phyloP scores from a whole-genome alignment of 208 protist species.

The Leishmania guyanensis region DNA sequence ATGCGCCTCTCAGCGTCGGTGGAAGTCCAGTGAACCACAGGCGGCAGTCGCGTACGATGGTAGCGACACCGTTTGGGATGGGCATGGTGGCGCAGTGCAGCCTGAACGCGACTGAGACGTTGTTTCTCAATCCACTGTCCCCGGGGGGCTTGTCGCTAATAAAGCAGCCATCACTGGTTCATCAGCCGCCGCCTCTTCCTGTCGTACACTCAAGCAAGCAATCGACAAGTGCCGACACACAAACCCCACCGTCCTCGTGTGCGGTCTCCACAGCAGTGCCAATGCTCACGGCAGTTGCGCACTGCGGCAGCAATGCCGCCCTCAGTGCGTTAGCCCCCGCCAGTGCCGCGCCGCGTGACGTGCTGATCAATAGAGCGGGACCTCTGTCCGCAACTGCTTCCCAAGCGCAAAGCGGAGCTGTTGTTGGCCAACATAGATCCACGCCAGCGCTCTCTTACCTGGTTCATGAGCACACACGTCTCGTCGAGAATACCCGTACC shows the following conservation, averaged over 20 bases:
- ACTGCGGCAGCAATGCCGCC: background rate
- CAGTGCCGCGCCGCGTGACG: background rate
- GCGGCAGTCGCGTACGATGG: background rate
- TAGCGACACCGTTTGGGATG: background rate
- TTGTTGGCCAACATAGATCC: background rate
- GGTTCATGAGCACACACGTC: background rate
- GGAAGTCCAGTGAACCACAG: background rate
- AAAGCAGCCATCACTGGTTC: background rate
- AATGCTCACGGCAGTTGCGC: background rate
- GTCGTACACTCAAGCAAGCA: background rate
- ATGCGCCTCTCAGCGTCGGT: background rate
- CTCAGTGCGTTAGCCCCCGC: background rate
- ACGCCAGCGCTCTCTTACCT: background rate
- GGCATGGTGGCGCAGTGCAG: background rate
- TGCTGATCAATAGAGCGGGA: background rate
- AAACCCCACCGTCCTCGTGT: too few species aligned
- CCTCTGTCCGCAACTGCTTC: background rate
- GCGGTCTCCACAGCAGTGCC: background rate
- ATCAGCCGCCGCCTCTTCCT: background rate
- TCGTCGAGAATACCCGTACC: background rate
- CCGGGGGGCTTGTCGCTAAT: background rate
- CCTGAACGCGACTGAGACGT: background rate
- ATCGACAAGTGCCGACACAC: background rate
- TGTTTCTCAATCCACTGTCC: background rate
- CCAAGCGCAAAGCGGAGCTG: background rate